Evolutionary conservation across 495 filamentous ascomycete genomes (phyloP), one percentile per base, ranked within the genome.

Genomic region (Tuber calosporum): DNA sequence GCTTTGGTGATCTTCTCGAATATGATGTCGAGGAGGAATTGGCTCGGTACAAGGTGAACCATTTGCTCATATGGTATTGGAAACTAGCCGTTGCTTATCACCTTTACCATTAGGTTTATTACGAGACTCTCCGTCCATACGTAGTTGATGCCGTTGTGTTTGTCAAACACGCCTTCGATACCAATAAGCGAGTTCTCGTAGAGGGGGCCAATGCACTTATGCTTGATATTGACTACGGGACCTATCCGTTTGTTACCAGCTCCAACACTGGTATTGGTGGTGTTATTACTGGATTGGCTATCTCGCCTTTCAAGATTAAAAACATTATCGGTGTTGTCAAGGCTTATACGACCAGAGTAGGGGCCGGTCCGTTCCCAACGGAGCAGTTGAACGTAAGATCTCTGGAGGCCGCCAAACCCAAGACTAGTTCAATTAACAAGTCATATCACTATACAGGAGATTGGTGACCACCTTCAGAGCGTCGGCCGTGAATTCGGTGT

Each of bases 191-290:
- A 73, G 90, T 93, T 75, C 85, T 97, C 11, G 88, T 97, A 48
- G 93, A 97, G 83, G 93, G 93, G 72, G 90, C 91, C n/a, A 93
- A 97, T 77, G 92, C 93, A n/a, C 84, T 94, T 69, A 91, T 92
- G 88, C 86, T 93, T 43, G 90, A 92, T 82, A 84, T 92, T 67
- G 89, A 91, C 83, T 88, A 88, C 82, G 91, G 91, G 80, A 93
- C 89, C 70, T 96, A 94, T 80, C 93, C 93, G 73, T 94, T 87
- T 78, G 93, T 96, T 72, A 96, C 93, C 38, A 93, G 89, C 20
- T 90, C 89, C 62, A 91, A 89, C 79, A 91, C 89, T 71, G 88
- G 88, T 37, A 85, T 93, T 20, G 93, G 91, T 34, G 93, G 93
- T 71, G 87, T 90, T 80, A 87, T 96, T 71, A 89, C 90, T 70